Base-by-base conservation (phyloP, 2,329 filamentous ascomycete species). In the Penicillium sp. region DNA sequence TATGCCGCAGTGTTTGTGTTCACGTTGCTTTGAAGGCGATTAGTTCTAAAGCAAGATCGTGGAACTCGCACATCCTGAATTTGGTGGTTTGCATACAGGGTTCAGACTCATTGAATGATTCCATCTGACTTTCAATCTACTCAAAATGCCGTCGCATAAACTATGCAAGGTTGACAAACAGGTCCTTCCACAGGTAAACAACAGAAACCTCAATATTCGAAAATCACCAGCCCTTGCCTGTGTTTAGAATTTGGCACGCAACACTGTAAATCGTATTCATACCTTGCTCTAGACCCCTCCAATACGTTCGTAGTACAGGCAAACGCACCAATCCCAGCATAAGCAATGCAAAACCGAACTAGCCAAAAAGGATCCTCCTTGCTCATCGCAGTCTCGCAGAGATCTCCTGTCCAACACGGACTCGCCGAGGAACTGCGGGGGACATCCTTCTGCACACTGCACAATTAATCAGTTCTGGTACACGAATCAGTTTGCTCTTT, bases 301-400 rank as follows among this genome's bases (percentile, higher is more conserved):
- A 43, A 43, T 43, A 18, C 40, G 24, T 19, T 24, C n/a, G 40
- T 43, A 23, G 21, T 16, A 45, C 42, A 31, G 6, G 16, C 26
- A 45, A 33, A 45, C 42, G 24, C 16, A 33, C 16, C 26, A 33
- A 29, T 8, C 16, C 24, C 16, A 45, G 28, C 42, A 45, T 45
- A 45, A 19, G 26, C 42, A n/a, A 45, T 31, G 28, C 42, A 33
- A 9, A 45, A 29, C 16, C 16, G n/a, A 31, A 45, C 16, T 31
- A 45, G 42, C 42, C 7, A 44, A 45, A n/a, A 45, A 45, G 42
- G 42, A 45, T 45, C 1, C 42, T 45, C 42, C 28, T 45, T 45
- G 42, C 42, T 45, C 42, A 45, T 45, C 42, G 42, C 42, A 45
- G 18, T 19, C 26, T 31, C 26, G 26, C 10, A 45, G 24, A 18